These are phyloP conservation scores for Cyberlindnera euphorbiiphila DNA, from an alignment of 805 yeast genomes.

Conservation along the genomic window DNA sequence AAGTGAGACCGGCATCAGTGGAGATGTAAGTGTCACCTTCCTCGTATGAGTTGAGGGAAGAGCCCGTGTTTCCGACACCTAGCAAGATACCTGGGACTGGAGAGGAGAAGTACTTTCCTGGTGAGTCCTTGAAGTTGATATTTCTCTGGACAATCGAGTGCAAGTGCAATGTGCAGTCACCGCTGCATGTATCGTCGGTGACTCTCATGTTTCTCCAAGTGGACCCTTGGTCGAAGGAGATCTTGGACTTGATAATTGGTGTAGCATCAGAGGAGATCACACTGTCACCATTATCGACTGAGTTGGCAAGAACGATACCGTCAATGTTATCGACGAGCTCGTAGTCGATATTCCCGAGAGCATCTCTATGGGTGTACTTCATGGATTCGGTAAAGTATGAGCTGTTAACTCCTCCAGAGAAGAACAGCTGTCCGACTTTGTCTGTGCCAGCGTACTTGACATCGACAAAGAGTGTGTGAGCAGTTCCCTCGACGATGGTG, in stretches of 20 bases:
- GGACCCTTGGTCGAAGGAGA: slow-evolving; percentile 37
- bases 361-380: slow-evolving; percentile 36
- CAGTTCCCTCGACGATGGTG: slow-evolving; percentile 36
- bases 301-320: slow-evolving; percentile 57
- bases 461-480: slow-evolving; percentile 39
- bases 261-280: slow-evolving; percentile 9
- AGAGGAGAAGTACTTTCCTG: slow-evolving; percentile 34
- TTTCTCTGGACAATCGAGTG: slow-evolving; percentile 33
- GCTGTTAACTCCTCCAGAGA: slow-evolving; percentile 47
- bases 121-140: slow-evolving; percentile 17
- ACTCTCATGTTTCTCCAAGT: slow-evolving; percentile 31
- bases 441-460: slow-evolving; percentile 23
- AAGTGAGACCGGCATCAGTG: slow-evolving; percentile 72
- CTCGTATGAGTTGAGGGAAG: slow-evolving; percentile 21
- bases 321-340: slow-evolving; percentile 46
- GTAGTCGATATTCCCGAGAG: slow-evolving; percentile 31
- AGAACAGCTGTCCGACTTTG: slow-evolving; percentile 31
- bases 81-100: slow-evolving; percentile 43
- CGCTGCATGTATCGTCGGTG: slow-evolving; percentile 24
- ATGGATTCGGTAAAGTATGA: slow-evolving; percentile 43
- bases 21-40: slow-evolving; percentile 56
- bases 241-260: slow-evolving; percentile 27
- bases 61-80: slow-evolving; percentile 40
- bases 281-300: slow-evolving; percentile 22
- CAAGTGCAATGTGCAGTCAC: slow-evolving; percentile 31